A percentile compares a stretch with the other conserved stretches of the same genome.
Conservation (phyloP, 2,329 filamentous ascomycete genomes). For the Botrytis deweyae region DNA sequence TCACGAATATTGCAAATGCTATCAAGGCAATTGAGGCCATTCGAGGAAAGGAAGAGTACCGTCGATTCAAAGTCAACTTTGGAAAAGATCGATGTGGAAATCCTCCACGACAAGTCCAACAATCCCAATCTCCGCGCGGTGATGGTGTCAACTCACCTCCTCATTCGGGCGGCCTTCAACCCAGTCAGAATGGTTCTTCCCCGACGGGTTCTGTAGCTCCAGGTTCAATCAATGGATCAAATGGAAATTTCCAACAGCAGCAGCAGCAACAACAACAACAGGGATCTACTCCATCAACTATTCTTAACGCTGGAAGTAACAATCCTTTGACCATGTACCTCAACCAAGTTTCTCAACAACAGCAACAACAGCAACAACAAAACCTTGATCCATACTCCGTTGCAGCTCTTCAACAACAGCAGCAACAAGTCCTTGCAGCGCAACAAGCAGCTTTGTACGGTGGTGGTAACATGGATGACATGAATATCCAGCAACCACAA, state of each 20-base stretch:
- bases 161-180: constrained; percentile 38
- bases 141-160: constrained; percentile 59
- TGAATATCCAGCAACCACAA: constrained; percentile 61
- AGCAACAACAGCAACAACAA: constrained; percentile 61
- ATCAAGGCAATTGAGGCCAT: constrained; percentile 99
- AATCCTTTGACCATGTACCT: constrained; percentile 94
- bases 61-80: constrained; percentile 99
- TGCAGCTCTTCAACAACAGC: constrained; percentile 55
- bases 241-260: constrained; percentile 30
- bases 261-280: constrained; percentile 53
- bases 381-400: constrained; percentile 46
- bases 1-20: constrained; percentile 98
- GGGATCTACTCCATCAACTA: constrained; percentile 64
- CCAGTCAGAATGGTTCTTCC: constrained; percentile 38
- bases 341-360: constrained; percentile 75
- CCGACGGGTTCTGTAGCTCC: constrained; percentile 47
- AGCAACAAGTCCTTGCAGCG: constrained; percentile 67
- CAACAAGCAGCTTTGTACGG: constrained; percentile 83
- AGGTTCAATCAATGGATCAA: constrained; percentile 46
- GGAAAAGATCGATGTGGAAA: constrained; percentile 98
- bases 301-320: constrained; percentile 75
- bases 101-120: constrained; percentile 78
- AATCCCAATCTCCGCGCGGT: constrained; percentile 63
- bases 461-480: constrained; percentile 58
- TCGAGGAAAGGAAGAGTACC: constrained; percentile 92